A percentile compares a stretch with the other conserved stretches of the same genome.
These are phyloP conservation scores for Penicillium sp. DNA, from an alignment of 2,329 filamentous ascomycete species.

Conservation along the genomic window DNA sequence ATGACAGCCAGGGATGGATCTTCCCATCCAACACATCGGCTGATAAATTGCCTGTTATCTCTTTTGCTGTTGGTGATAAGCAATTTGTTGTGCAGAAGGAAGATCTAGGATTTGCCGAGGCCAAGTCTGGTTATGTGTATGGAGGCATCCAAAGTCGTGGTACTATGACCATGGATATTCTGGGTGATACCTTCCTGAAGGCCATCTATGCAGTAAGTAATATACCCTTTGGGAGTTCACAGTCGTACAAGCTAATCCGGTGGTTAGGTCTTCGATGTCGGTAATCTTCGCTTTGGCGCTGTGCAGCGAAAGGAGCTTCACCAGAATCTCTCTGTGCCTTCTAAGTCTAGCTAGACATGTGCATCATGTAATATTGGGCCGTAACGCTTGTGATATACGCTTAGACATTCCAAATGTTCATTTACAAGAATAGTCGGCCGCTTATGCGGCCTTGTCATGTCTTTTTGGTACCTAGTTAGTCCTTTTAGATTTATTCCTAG, in stretches of 20 bases:
- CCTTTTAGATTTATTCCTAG: too few relatives aligned
- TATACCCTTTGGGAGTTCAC: not conserved
- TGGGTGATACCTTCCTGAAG: conserved; percentile 65
- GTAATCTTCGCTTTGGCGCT: conserved; percentile 59
- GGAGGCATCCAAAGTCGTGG: conserved; percentile 67
- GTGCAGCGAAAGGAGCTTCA: conserved; percentile 54
- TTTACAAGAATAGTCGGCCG: not conserved
- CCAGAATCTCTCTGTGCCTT: conserved; percentile 22
- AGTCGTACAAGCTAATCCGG: not conserved
- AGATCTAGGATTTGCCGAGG: conserved; percentile 60
- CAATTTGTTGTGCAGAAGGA: conserved; percentile 63
- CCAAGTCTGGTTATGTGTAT: conserved; percentile 57
- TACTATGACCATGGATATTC: conserved; percentile 59
- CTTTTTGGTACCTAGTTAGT: not conserved
- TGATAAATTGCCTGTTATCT: conserved; percentile 60
- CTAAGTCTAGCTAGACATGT: conserved; percentile 3
- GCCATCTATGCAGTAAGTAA: conserved; percentile 60
- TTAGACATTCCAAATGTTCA: too few relatives aligned
- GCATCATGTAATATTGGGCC: not conserved
- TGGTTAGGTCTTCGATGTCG: conserved; percentile 61
- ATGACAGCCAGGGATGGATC: conserved; percentile 60
- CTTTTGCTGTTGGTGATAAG: conserved; percentile 62
- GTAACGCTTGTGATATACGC: too few relatives aligned
- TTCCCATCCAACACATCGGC: conserved; percentile 57
- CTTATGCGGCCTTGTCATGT: not conserved